Base-by-base conservation (phyloP, 352 stramenopile species). In the Pythium sp. region DNA sequence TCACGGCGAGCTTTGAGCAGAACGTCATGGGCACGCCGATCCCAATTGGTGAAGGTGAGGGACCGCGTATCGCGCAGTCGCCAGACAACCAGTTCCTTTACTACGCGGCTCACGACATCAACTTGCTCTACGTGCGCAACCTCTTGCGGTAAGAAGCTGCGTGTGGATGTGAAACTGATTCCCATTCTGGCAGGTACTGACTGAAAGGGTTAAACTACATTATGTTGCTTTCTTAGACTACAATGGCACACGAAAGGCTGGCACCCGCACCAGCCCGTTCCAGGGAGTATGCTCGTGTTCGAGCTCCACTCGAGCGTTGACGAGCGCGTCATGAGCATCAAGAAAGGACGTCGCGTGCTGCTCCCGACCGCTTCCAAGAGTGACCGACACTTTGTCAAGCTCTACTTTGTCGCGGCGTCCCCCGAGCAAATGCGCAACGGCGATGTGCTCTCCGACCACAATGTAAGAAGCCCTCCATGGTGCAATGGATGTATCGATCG, bases 41-140 rank as follows among this genome's bases (percentile, higher is more conserved):
- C 30, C 76, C 78, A 2, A 60, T 86, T 3, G 71, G 76, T 15
- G 67, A 75, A 62, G 80, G 81, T 15, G 73, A 86, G 1, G 86
- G 83, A 0, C 86, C 86, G 26, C 66, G 67, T n/a, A 67, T 93
- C 41, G 62, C 77, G 20, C 86, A 92, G 64, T 54, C 72, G 0
- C 64, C 79, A 0, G 70, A 85, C 51, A 91, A 91, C 55, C 75
- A 73, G 2, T 80, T 93, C 38, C 55, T 93, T 20, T 91, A 85
- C 62, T 92, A 93, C 65, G 82, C 86, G 34, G 86, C 80, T 11
- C 86, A 93, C 67, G 86, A 93, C 63, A 93, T 93, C 67, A 93
- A 93, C 66, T 64, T 93, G 41, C 58, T 93, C 58, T 93, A 90
- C 71, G 69, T 93, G 64, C 81, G 83, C 28, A 91, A 91, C 62